These are phyloP conservation scores for Leishmania turanica DNA, from an alignment of 208 protist genomes.

Conservation along the genomic window DNA sequence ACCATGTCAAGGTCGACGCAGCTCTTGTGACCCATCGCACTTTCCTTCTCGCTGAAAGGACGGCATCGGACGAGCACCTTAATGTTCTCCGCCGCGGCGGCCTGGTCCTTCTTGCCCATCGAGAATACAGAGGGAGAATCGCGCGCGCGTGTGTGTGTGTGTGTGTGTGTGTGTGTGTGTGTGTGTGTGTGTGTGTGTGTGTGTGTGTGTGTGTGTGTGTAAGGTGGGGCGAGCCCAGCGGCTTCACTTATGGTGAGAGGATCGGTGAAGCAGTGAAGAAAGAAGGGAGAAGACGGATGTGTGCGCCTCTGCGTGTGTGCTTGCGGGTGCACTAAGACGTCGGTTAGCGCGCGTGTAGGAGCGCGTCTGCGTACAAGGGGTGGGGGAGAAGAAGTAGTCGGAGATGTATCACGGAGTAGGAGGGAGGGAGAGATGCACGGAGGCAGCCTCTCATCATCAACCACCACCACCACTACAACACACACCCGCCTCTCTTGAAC, in stretches of 20 bases:
- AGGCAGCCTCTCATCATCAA: neutral
- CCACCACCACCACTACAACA: too few species aligned
- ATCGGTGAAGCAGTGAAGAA: neutral
- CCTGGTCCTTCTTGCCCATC: slow-evolving; percentile 75
- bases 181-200: too few species aligned
- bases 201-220: slow-evolving; percentile 1
- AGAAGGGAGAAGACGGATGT: neutral
- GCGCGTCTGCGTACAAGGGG: neutral
- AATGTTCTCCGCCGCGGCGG: slow-evolving; percentile 81
- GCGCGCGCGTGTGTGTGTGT: too few species aligned
- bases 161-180: too few species aligned
- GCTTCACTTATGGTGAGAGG: too few species aligned
- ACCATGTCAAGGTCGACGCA: slow-evolving; percentile 81
- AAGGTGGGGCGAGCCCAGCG: neutral
- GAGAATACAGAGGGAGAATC: neutral
- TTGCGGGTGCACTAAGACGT: neutral
- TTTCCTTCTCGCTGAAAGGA: slow-evolving; percentile 86
- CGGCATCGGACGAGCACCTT: slow-evolving; percentile 89
- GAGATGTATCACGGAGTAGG: neutral
- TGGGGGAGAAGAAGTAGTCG: neutral
- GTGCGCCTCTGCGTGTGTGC: too few species aligned
- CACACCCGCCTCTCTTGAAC: too few species aligned
- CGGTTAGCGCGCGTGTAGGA: neutral
- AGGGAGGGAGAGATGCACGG: neutral
- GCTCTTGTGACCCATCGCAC: slow-evolving; percentile 65